Percentiles rank a stretch among this genome's conserved stretches.
Evolutionary conservation across 768 basidiomycete genomes (phyloP).

Genomic region (Kockovaella imperatae): DNA sequence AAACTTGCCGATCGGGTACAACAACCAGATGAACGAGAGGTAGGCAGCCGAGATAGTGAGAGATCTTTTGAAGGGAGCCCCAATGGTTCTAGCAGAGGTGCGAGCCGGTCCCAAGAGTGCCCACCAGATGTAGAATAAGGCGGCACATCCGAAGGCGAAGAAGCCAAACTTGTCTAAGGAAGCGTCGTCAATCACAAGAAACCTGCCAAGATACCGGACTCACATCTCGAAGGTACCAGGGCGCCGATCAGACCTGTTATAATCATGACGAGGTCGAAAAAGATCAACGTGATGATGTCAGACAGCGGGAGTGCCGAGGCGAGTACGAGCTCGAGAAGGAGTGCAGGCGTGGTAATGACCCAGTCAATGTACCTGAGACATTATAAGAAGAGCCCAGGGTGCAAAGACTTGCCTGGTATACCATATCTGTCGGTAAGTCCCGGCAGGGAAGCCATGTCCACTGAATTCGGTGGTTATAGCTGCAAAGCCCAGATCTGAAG

Average conservation of each 20-base stretch:
- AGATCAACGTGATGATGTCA: constrained; percentile 50
- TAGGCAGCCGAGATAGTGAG: constrained; percentile 47
- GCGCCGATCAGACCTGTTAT: constrained; percentile 54
- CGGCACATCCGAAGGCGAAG: constrained; percentile 50
- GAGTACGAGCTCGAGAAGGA: constrained; percentile 51
- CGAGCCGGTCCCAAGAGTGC: constrained; percentile 36
- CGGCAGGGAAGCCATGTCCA: constrained; percentile 47
- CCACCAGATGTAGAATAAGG: constrained; percentile 48
- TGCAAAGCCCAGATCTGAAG: constrained; percentile 54
- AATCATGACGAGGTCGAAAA: constrained; percentile 52
- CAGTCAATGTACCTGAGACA: too few relatives aligned
- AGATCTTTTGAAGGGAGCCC: constrained; percentile 29
- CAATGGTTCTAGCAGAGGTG: constrained; percentile 37
- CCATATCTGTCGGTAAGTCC: constrained; percentile 43
- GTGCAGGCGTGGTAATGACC: constrained; percentile 49
- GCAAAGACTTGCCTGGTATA: constrained; percentile 27
- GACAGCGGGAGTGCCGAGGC: constrained; percentile 51
- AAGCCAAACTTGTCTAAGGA: constrained; percentile 54
- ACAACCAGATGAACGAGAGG: constrained; percentile 53
- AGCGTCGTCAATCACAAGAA: too few relatives aligned
- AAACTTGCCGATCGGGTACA: too few relatives aligned
- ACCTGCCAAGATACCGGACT: too few relatives aligned
- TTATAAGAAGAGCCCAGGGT: too few relatives aligned
- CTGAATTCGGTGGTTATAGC: constrained; percentile 50
- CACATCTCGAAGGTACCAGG: constrained; percentile 49